Evolutionary conservation across 1,284 basidiomycete species (phyloP).

Genomic region (Cutaneotrichosporon arboriforme): DNA sequence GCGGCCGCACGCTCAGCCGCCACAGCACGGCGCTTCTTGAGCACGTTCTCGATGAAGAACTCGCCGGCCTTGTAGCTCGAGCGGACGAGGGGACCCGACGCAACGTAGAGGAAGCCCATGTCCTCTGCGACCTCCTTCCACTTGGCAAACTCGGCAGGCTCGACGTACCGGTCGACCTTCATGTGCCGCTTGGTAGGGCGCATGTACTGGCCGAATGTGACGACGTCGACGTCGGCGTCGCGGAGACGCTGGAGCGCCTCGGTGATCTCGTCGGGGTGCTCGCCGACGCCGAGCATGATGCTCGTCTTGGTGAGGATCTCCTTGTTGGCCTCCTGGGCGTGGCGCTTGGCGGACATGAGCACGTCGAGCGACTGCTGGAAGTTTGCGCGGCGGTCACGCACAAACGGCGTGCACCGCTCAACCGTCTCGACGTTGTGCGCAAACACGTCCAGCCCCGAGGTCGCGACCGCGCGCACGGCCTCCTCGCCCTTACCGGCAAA

Average conservation of each 20-base stretch:
- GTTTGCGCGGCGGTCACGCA: slow-evolving; percentile 88
- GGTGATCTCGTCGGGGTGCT: slow-evolving; percentile 75
- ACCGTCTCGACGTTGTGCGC: slow-evolving; percentile 98
- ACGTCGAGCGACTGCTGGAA: slow-evolving; percentile 87
- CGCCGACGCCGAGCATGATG: slow-evolving; percentile 97
- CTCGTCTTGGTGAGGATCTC: slow-evolving; percentile 94
- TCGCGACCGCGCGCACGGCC: slow-evolving; percentile 75
- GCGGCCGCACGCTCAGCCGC: slow-evolving; percentile 36
- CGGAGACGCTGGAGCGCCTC: slow-evolving; percentile 84
- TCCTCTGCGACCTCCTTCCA: slow-evolving; percentile 88
- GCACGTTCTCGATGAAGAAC: slow-evolving; percentile 84
- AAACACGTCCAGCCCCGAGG: slow-evolving; percentile 92
- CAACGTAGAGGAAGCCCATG: slow-evolving; percentile 96
- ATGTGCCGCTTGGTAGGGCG: slow-evolving; percentile 97
- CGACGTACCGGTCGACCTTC: slow-evolving; percentile 96
- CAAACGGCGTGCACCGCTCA: slow-evolving; percentile 86
- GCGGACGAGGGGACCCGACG: slow-evolving; percentile 89
- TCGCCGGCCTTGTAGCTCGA: slow-evolving; percentile 97
- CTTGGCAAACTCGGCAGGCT: slow-evolving; percentile 83
- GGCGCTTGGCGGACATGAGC: slow-evolving; percentile 74
- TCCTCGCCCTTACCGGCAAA: slow-evolving; percentile 69
- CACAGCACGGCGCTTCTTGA: slow-evolving; percentile 50
- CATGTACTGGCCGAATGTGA: slow-evolving; percentile 99
- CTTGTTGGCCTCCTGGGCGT: slow-evolving; percentile 68
- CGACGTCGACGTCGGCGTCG: slow-evolving; percentile 84